Base-by-base conservation (phyloP, 2,329 filamentous ascomycete genomes). In the Orbilia brochopaga region DNA sequence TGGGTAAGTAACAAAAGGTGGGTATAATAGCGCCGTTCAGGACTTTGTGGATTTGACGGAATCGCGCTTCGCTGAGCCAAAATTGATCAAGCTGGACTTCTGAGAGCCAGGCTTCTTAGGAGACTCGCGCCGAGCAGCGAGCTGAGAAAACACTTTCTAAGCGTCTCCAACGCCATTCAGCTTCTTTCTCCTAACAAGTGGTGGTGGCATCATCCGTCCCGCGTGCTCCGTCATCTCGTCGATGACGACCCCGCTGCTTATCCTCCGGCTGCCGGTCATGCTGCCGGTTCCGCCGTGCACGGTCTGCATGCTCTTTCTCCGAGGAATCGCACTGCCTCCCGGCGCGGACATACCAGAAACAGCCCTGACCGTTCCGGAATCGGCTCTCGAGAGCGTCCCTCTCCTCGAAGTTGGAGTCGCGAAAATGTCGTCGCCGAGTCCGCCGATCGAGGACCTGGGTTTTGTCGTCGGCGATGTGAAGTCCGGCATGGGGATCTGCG, bases 141-240 rank as follows among this genome's bases (percentile, higher is more conserved):
- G 42, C 19, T 27, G 52, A 53, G 59, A 50, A 40, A 64, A 50
- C 40, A 44, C 48, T 44, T 37, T 64, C 66, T 70, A 70, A 55
- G 59, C 53, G 54, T 75, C 75, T 7, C 74, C 73, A 52, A 75
- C 74, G n/a, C 72, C 72, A 46, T 66, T 75, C 65, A 76, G 35
- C 64, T 75, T 76, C 70, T 75, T 76, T 50, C 75, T 69, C 52
- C 73, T 65, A 19, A 74, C 15, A 13, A 65, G 52, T 21, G 67
- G 54, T n/a, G 62, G 44, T 42, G 66, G 44, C 65, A 69, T 40
- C 32, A 64, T 64, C 19, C 44, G n/a, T 3, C n/a, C 11, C 44
- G 17, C 8, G 44, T 58, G 57, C 15, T 70, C 59, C 11, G 48
- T 32, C 27, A 8, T 11, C 2, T 57, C 48, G 6, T 44, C 35